phyloP scores from a whole-genome alignment of 352 stramenopile genomes.

The Pythium graminicola region DNA sequence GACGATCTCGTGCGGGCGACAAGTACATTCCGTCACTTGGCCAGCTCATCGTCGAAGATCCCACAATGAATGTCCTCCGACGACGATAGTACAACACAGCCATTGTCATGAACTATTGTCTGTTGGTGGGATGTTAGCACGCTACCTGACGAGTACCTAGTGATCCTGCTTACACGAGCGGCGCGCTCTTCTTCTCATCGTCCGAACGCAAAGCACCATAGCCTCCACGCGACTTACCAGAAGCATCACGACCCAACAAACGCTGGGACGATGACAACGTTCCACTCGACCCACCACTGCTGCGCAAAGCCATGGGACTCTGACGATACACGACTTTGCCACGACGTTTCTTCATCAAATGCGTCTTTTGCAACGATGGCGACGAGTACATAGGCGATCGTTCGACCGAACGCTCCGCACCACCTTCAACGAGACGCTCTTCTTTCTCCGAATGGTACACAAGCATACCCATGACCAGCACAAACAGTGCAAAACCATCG shows the following conservation, averaged over 20 bases:
- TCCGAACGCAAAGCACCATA: slow-evolving; percentile 47
- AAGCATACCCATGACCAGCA: slow-evolving; percentile 78
- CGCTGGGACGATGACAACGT: slow-evolving; percentile 44
- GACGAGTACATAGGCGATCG: slow-evolving; percentile 85
- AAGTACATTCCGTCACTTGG: slow-evolving; percentile 48
- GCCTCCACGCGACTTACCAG: slow-evolving; percentile 28
- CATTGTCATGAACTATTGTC: not conserved
- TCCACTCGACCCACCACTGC: slow-evolving; percentile 29
- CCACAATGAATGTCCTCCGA: slow-evolving; percentile 13
- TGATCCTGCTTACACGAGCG: slow-evolving; percentile 13
- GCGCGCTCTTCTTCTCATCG: slow-evolving; percentile 12
- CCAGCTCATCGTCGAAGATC: slow-evolving; percentile 23
- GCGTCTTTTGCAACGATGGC: slow-evolving; percentile 75
- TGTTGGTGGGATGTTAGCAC: not conserved
- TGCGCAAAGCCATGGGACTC: slow-evolving; percentile 60
- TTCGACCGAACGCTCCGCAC: slow-evolving; percentile 45
- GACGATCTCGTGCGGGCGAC: slow-evolving; percentile 28
- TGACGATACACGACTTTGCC: slow-evolving; percentile 82
- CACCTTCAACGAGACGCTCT: slow-evolving; percentile 42
- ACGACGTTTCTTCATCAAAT: slow-evolving; percentile 67
- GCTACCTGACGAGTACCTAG: too few relatives aligned
- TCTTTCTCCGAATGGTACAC: slow-evolving; percentile 88
- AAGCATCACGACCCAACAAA: slow-evolving; percentile 43
- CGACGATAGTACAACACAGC: not conserved
- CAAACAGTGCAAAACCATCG: slow-evolving; percentile 83